These are phyloP conservation scores for Arxiozyma bovina DNA, from an alignment of 1,139 yeast species.

Conservation along the genomic window DNA sequence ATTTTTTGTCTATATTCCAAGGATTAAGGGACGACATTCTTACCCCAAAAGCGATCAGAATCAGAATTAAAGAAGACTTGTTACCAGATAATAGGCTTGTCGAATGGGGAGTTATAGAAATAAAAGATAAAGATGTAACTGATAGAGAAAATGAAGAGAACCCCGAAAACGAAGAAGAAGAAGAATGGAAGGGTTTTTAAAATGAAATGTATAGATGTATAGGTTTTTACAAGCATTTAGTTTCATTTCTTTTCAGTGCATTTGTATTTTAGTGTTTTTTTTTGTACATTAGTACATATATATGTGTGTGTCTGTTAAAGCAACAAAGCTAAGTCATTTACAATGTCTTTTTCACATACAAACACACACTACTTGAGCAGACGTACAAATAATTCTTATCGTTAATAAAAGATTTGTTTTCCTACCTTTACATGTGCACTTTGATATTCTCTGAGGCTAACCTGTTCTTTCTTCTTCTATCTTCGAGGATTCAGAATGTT, in stretches of 20 bases:
- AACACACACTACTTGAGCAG: too few relatives aligned
- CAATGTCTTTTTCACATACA: too few relatives aligned
- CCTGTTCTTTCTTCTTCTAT: background rate
- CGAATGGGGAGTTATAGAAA: constrained; percentile 52
- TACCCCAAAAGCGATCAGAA: constrained; percentile 55
- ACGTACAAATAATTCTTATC: too few relatives aligned
- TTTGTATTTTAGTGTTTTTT: too few relatives aligned
- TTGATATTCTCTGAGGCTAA: background rate
- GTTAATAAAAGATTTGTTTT: too few relatives aligned
- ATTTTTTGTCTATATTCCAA: constrained; percentile 51
- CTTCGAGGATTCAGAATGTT: background rate
- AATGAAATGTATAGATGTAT: too few relatives aligned
- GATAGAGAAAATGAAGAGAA: constrained; percentile 33
- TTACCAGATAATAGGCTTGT: constrained; percentile 54
- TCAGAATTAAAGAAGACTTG: constrained; percentile 57
- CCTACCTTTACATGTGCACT: too few relatives aligned
- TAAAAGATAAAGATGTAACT: constrained; percentile 17
- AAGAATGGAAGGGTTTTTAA: constrained; percentile 49
- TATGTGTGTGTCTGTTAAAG: too few relatives aligned
- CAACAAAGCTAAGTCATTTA: background rate
- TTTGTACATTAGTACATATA: too few relatives aligned
- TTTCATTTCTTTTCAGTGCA: background rate
- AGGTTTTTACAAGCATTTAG: background rate
- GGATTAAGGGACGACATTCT: constrained; percentile 40
- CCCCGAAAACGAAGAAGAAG: constrained; percentile 26